Base-by-base conservation (phyloP, 2,329 filamentous ascomycete genomes). In the Paraconiothyrium brasiliense region DNA sequence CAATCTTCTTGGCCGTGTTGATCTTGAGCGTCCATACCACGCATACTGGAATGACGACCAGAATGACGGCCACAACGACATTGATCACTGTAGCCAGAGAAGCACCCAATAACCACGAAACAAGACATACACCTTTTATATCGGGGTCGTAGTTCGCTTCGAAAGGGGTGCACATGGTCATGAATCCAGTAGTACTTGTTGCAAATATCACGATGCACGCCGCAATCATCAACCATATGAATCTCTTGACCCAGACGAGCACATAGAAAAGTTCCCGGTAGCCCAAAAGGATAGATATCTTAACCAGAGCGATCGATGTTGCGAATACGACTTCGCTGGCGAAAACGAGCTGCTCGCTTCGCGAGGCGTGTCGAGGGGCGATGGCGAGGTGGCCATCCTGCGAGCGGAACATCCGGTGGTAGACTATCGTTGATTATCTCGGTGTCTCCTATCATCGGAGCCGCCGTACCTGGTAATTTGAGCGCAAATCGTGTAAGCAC, bases 21-120 rank as follows among this genome's bases (percentile, higher is more conserved):
- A 54, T 39, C 20, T 30, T 54, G 22, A 44, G 37, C n/a, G 4
- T 32, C 52, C 52, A 46, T 30, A 55, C 22, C n/a, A 55, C 52
- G 16, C 30, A 55, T 11, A 44, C 10, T 14, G 37, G 52, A 44
- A 55, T 44, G 20, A n/a, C 52, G 32, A 44, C 52, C 37, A 55
- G 32, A 3, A 55, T 30, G 10, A 55, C 39, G 39, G 34, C 52
- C 22, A 44, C 24, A 2, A 44, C 52, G 2, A 54, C 14, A 30
- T 54, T 54, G 1, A 41, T 39, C 5, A 22, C 32, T 5, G 50
- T 54, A 16, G 50, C 39, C 9, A 49, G 6, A 0, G 30, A 14
- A 10, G 30, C 47, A 24, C 47, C 47, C 4, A n/a, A 8, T 7
- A 8, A 14, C 35, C 24, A 4, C 11, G 27, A 34, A 32, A 49